Evolutionary conservation across 768 basidiomycete species (phyloP).

Genomic region (Hysterangium stoloniferum): DNA sequence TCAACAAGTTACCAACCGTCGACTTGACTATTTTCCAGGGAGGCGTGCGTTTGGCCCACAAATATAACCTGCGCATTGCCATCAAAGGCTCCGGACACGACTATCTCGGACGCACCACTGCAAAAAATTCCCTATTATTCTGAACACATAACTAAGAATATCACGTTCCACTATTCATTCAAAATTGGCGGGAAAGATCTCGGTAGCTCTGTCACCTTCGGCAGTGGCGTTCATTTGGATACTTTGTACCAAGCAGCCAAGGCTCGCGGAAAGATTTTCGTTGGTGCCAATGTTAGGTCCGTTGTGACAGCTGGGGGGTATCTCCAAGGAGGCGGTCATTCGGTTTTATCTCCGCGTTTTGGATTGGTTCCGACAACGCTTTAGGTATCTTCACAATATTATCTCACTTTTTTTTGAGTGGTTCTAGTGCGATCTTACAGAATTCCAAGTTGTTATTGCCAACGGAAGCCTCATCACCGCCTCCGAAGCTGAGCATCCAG

Average conservation of each 20-base stretch:
- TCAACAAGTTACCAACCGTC: background rate
- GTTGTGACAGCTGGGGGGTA: slow-evolving; percentile 28
- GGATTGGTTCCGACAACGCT: slow-evolving; percentile 23
- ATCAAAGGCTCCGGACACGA: slow-evolving; percentile 33
- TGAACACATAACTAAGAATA: slow-evolving; percentile 34
- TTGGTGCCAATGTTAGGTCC: slow-evolving; percentile 22
- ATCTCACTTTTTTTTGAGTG: background rate
- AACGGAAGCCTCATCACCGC: slow-evolving; percentile 22
- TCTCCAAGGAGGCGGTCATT: slow-evolving; percentile 26
- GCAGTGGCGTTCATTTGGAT: slow-evolving; percentile 21
- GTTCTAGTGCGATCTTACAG: slow-evolving; percentile 9
- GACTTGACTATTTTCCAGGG: slow-evolving; percentile 14
- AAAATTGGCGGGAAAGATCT: slow-evolving; percentile 13
- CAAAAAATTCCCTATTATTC: slow-evolving; percentile 31
- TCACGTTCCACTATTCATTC: slow-evolving; percentile 23
- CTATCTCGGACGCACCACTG: slow-evolving; percentile 37
- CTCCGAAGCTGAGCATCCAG: slow-evolving; percentile 20
- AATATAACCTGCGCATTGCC: slow-evolving; percentile 24
- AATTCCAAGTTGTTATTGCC: slow-evolving; percentile 25
- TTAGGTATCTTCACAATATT: too few species aligned
- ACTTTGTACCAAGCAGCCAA: slow-evolving; percentile 19
- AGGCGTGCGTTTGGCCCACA: slow-evolving; percentile 24
- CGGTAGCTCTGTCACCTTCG: slow-evolving; percentile 24
- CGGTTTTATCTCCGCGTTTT: slow-evolving; percentile 19
- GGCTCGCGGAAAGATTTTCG: slow-evolving; percentile 18